phyloP scores from a whole-genome alignment of 352 stramenopile genomes.

The Peronospora belbahrii region DNA sequence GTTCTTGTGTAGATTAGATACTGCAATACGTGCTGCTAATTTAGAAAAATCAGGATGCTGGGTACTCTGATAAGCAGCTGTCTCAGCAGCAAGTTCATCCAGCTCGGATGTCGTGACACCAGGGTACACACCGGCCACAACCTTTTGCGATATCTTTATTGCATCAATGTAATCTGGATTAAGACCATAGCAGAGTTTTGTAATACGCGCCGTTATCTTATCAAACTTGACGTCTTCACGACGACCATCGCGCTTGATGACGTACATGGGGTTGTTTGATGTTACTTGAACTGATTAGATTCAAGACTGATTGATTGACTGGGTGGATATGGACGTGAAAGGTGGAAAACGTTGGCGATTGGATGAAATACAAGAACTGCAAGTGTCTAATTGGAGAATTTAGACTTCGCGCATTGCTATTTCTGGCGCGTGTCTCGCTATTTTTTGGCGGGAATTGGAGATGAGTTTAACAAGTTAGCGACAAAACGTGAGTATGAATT shows the following conservation, averaged over 20 bases:
- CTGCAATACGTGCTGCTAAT: conserved; percentile 95
- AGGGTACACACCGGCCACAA: conserved; percentile 97
- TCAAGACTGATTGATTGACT: conserved; percentile 10
- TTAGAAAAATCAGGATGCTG: conserved; percentile 98
- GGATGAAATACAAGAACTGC: conserved; percentile 1
- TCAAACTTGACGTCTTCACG: conserved; percentile 95
- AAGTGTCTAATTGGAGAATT: conserved; percentile 3
- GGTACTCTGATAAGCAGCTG: conserved; percentile 93
- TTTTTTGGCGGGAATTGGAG: conserved; percentile 13
- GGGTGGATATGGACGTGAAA: neutral
- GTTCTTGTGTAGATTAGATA: conserved; percentile 99
- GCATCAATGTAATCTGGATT: conserved; percentile 95
- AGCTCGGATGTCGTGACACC: conserved; percentile 98
- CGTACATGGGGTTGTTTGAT: conserved; percentile 66
- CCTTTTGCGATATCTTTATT: conserved; percentile 97
- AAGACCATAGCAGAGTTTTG: conserved; percentile 97
- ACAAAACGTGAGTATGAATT: conserved; percentile 15
- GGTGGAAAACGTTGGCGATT: conserved; percentile 2
- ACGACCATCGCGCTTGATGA: conserved; percentile 91
- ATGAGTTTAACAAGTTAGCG: conserved; percentile 1
- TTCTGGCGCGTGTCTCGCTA: conserved; percentile 10
- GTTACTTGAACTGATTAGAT: conserved; percentile 9
- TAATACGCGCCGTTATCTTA: conserved; percentile 97
- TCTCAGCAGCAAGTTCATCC: conserved; percentile 97
- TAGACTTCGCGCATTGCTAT: neutral